Conservation (phyloP, 2,329 filamentous ascomycete species). For the Aspergillus piperis region DNA sequence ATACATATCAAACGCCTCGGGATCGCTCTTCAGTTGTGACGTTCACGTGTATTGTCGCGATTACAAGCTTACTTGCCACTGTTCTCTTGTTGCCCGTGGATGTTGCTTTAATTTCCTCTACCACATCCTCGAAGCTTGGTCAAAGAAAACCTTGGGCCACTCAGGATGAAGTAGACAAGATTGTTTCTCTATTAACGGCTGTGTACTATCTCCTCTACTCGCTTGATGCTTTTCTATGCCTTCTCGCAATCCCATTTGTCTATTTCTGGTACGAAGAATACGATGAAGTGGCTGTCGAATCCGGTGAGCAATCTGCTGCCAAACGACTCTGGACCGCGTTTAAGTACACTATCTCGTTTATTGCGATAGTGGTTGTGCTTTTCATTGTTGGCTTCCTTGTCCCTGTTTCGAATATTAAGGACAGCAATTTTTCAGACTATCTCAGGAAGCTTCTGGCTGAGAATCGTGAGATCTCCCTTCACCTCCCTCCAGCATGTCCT, state of each 20-base stretch:
- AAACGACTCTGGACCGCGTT: slow-evolving; percentile 77
- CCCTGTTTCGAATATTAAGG: slow-evolving; percentile 70
- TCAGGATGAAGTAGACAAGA: slow-evolving; percentile 73
- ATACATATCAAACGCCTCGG: slow-evolving; percentile 84
- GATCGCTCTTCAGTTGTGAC: slow-evolving; percentile 83
- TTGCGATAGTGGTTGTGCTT: slow-evolving; percentile 71
- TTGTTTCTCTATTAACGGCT: slow-evolving; percentile 77
- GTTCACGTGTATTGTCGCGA: slow-evolving; percentile 79
- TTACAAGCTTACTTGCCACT: slow-evolving; percentile 85
- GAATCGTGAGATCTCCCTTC: slow-evolving; percentile 61
- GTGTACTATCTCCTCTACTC: slow-evolving; percentile 94
- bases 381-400: slow-evolving; percentile 95
- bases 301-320: slow-evolving; percentile 70
- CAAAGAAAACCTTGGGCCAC: slow-evolving; percentile 95
- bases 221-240: slow-evolving; percentile 83
- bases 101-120: slow-evolving; percentile 90
- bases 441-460: slow-evolving; percentile 82
- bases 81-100: slow-evolving; percentile 92
- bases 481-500: neutral
- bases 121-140: slow-evolving; percentile 71
- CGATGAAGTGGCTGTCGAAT: slow-evolving; percentile 82
- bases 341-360: slow-evolving; percentile 87
- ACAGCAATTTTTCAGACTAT: slow-evolving; percentile 78
- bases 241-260: slow-evolving; percentile 87
- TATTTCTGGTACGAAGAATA: slow-evolving; percentile 99